A percentile compares a stretch with the other conserved stretches of the same genome.
phyloP scores from a whole-genome alignment of 768 basidiomycete genomes.

The Pisolithus albus region DNA sequence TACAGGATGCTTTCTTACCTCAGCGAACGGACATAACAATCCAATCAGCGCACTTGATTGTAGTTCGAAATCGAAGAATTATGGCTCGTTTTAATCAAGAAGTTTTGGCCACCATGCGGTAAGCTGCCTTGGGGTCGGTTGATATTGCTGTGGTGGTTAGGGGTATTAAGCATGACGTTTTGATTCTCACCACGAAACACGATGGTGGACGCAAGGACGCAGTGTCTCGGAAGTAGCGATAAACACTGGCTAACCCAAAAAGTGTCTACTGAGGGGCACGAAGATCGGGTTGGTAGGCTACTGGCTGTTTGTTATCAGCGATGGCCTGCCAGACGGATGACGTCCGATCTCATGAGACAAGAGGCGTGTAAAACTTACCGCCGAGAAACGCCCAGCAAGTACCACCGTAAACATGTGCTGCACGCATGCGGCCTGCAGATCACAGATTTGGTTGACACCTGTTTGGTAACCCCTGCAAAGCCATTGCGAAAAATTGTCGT shows the following conservation, averaged over 20 bases:
- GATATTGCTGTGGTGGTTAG: background rate
- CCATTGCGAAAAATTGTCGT: background rate
- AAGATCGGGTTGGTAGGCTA: constrained; percentile 1
- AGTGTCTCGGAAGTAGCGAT: constrained; percentile 1
- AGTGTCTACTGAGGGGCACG: background rate
- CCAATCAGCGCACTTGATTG: constrained; percentile 5
- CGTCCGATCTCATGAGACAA: background rate
- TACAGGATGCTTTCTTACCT: constrained; percentile 1
- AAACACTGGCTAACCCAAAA: constrained; percentile 1
- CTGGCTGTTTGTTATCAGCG: constrained; percentile 1
- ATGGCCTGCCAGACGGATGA: constrained; percentile 2
- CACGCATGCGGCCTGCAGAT: background rate
- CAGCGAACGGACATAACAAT: constrained; percentile 2
- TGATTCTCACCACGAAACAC: background rate
- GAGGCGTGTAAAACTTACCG: constrained; percentile 2
- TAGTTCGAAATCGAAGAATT: background rate
- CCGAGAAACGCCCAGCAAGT: background rate
- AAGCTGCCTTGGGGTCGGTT: background rate
- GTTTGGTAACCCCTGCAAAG: constrained; percentile 12
- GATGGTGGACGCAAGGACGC: background rate
- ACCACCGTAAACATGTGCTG: too few species aligned
- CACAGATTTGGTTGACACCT: constrained; percentile 9
- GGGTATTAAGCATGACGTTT: background rate
- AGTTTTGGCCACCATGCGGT: constrained; percentile 1
- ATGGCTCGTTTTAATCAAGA: constrained; percentile 1